These are phyloP conservation scores for Neurospora discreta DNA, from an alignment of 495 filamentous ascomycete species.

Conservation along the genomic window DNA sequence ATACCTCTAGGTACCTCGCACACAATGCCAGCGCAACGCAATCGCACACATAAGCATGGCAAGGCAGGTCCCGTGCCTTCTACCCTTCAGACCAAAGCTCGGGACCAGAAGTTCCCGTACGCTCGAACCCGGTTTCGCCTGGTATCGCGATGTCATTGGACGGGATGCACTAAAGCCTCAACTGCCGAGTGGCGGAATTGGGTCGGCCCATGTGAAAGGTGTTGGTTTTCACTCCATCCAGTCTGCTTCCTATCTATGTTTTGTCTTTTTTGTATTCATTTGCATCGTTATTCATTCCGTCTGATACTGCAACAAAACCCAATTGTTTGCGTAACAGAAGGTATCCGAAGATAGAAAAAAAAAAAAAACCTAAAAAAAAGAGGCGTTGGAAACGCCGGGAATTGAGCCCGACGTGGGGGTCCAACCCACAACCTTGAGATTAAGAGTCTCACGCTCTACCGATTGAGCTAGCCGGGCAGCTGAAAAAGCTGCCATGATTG, in stretches of 20 bases:
- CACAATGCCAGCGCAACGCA: too few relatives aligned
- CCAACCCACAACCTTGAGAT: conserved; percentile 16
- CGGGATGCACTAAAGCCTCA: neutral
- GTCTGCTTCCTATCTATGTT: too few relatives aligned
- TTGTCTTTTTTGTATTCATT: too few relatives aligned
- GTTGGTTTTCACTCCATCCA: too few relatives aligned
- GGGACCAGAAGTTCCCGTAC: neutral
- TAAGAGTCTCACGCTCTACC: conserved; percentile 68
- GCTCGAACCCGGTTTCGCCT: neutral
- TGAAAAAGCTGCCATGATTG: neutral
- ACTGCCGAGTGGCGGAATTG: neutral
- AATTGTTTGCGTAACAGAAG: neutral
- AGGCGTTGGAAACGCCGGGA: neutral
- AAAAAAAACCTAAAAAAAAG: neutral
- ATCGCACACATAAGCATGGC: neutral
- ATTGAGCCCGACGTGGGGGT: too few relatives aligned
- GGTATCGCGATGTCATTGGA: neutral
- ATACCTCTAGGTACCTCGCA: too few relatives aligned
- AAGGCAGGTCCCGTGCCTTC: neutral
- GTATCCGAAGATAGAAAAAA: neutral
- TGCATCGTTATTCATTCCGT: too few relatives aligned
- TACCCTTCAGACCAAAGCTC: neutral
- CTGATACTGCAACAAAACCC: neutral
- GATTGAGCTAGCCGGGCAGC: conserved; percentile 50
- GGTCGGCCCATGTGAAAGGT: neutral